These are phyloP conservation scores for Amesomyces nigricolor DNA, from an alignment of 2,329 filamentous ascomycete genomes.

Conservation along the genomic window DNA sequence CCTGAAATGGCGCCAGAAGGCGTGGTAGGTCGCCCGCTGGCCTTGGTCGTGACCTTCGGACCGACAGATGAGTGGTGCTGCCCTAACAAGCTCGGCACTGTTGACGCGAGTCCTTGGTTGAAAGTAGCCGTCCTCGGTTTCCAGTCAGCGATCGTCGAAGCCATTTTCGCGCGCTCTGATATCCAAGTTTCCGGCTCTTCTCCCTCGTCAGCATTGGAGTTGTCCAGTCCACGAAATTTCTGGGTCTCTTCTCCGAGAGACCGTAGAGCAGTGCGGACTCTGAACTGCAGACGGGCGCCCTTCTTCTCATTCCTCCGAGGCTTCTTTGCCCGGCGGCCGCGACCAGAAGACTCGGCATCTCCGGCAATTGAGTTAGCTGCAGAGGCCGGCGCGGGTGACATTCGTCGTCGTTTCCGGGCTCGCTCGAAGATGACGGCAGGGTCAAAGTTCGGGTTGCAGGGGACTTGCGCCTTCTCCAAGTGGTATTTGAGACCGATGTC, in stretches of 20 bases:
- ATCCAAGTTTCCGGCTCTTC: not conserved
- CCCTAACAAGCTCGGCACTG: too few species aligned
- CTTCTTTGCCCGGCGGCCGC: not conserved
- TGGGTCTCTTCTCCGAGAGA: not conserved
- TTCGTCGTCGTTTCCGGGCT: constrained; percentile 15
- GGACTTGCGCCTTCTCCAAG: constrained; percentile 46
- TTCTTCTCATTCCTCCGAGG: constrained; percentile 6
- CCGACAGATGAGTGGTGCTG: too few species aligned
- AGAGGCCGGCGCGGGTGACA: constrained; percentile 7
- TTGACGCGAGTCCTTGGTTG: not conserved
- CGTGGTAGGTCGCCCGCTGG: not conserved
- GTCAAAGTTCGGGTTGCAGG: constrained; percentile 47
- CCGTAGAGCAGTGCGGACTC: constrained; percentile 12
- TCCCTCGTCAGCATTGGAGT: not conserved
- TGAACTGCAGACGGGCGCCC: not conserved
- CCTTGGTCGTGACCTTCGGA: not conserved
- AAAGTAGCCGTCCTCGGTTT: not conserved
- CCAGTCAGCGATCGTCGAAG: not conserved
- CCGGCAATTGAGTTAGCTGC: constrained; percentile 4
- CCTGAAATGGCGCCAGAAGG: not conserved
- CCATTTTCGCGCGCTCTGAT: not conserved
- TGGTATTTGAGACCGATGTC: constrained; percentile 55
- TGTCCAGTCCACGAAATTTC: constrained; percentile 10
- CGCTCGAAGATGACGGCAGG: constrained; percentile 26
- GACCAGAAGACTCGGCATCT: not conserved